phyloP scores from a whole-genome alignment of 495 filamentous ascomycete species.

The Aspergillus nanangensis region DNA sequence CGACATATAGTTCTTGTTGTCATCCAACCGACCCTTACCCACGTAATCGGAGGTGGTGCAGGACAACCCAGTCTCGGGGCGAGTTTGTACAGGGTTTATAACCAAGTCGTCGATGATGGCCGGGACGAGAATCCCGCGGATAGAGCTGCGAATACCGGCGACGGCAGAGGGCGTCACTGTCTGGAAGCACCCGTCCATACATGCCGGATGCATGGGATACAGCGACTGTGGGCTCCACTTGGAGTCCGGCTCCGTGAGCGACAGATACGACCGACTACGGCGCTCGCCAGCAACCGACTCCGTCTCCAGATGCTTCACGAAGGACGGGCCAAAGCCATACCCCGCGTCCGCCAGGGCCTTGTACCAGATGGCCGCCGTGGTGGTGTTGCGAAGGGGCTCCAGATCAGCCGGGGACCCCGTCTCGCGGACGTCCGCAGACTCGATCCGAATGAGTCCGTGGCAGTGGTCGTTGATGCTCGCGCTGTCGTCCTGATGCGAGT shows the following conservation, averaged over 20 bases:
- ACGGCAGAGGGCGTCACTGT: not conserved
- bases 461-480: constrained; percentile 7
- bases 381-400: too few relatives aligned
- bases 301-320: too few relatives aligned
- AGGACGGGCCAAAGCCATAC: too few relatives aligned
- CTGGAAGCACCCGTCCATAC: not conserved
- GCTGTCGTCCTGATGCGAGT: constrained; percentile 16
- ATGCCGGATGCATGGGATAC: constrained; percentile 2
- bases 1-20: not conserved
- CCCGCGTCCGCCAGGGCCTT: too few relatives aligned
- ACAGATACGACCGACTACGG: too few relatives aligned
- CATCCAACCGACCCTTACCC: not conserved
- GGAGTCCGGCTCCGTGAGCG: too few relatives aligned
- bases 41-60: constrained; percentile 1
- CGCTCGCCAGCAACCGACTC: too few relatives aligned
- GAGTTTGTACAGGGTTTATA: constrained; percentile 3
- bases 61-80: not conserved
- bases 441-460: constrained; percentile 22
- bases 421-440: not conserved
- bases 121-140: not conserved
- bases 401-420: too few relatives aligned
- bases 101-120: constrained; percentile 3
- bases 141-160: not conserved
- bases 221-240: not conserved
- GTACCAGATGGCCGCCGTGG: too few relatives aligned